These are phyloP conservation scores for Penicillium paxilli DNA, from an alignment of 495 filamentous ascomycete genomes.

Conservation along the genomic window DNA sequence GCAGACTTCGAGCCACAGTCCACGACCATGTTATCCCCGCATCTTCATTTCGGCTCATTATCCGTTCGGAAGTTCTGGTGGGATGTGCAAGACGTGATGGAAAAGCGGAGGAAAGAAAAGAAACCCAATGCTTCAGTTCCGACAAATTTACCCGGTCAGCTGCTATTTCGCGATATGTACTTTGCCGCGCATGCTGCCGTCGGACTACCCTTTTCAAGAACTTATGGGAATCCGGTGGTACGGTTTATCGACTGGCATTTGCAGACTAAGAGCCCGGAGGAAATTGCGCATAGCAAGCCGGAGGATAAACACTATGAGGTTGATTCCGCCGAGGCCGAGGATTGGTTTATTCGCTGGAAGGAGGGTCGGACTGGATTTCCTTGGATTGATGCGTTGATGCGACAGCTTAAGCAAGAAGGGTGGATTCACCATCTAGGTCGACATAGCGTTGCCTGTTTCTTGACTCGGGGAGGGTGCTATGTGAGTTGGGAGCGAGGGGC, in stretches of 20 bases:
- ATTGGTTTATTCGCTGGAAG: slow-evolving; percentile 66
- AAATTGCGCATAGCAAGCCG: slow-evolving; percentile 15
- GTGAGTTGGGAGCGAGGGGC: slow-evolving; percentile 73
- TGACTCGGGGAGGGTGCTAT: slow-evolving; percentile 72
- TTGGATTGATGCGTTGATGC: slow-evolving; percentile 75
- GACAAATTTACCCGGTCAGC: slow-evolving; percentile 63
- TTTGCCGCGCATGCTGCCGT: slow-evolving; percentile 68
- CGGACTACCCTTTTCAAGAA: slow-evolving; percentile 57
- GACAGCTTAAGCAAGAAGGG: slow-evolving; percentile 64
- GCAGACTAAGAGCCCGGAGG: slow-evolving; percentile 49
- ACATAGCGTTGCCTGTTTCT: slow-evolving; percentile 70
- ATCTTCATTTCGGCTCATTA: slow-evolving; percentile 69
- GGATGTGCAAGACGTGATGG: slow-evolving; percentile 57
- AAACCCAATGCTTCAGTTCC: slow-evolving; percentile 54
- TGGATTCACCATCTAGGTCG: slow-evolving; percentile 76
- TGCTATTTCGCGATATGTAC: slow-evolving; percentile 77
- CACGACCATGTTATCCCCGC: slow-evolving; percentile 67
- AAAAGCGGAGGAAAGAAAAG: slow-evolving; percentile 41
- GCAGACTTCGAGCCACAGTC: slow-evolving; percentile 67
- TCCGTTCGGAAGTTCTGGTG: slow-evolving; percentile 67
- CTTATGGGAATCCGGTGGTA: slow-evolving; percentile 56
- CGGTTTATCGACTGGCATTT: slow-evolving; percentile 73
- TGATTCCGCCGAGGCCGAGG: slow-evolving; percentile 55
- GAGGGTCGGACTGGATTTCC: slow-evolving; percentile 67
- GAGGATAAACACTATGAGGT: slow-evolving; percentile 47